Evolutionary conservation across 148 eudicot genomes (phyloP), one percentile per base, ranked within the genome.

Genomic region (Beta vulgaris): DNA sequence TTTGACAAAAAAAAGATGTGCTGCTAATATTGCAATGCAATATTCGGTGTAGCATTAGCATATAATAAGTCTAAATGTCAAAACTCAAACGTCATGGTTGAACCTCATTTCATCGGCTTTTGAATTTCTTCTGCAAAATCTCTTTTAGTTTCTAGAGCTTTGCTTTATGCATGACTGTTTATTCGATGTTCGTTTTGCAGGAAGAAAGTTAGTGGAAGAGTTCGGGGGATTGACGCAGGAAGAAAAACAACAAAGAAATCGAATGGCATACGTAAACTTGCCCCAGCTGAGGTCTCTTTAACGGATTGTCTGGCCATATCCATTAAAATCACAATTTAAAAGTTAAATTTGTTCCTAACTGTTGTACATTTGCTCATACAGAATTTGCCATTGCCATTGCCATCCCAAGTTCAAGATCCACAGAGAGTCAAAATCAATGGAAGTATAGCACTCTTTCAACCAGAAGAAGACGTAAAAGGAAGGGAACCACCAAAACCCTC

Each of bases 151-250:
- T 62, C 40, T 64, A 21, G 32, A 25, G 35, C 70, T 37, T n/a
- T 55, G 66, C 18, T 36, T 71, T 29, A 18, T 71, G 74, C 58
- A 5, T 46, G 21, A 63, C 66, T 39, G 55, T 61, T 64, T 36
- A 65, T 48, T 26, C 5, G n/a, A 39, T 60, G 42, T 10, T 61
- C 54, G 42, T 53, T 35, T 69, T 74, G 59, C 62, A 95, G 99
- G 92, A 95, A 92, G 77, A 86, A 60, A 75, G 82, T 67, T 58
- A 79, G 73, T 82, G 93, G 87, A 71, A 92, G 89, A 88, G 75
- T 76, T 54, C 91, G 88, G 64, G 93, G 83, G 39, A 87, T 79
- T 76, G 97, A 92, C 80, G 76, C 87, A 51, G 68, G 85, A 72
- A 84, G 83, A 66, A 89, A 88, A 73, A 75, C 76, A 37, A 73